Percentiles rank a stretch among this genome's conserved stretches.
These are phyloP conservation scores for Phoma herbarum DNA, from an alignment of 2,329 filamentous ascomycete genomes.

Conservation along the genomic window DNA sequence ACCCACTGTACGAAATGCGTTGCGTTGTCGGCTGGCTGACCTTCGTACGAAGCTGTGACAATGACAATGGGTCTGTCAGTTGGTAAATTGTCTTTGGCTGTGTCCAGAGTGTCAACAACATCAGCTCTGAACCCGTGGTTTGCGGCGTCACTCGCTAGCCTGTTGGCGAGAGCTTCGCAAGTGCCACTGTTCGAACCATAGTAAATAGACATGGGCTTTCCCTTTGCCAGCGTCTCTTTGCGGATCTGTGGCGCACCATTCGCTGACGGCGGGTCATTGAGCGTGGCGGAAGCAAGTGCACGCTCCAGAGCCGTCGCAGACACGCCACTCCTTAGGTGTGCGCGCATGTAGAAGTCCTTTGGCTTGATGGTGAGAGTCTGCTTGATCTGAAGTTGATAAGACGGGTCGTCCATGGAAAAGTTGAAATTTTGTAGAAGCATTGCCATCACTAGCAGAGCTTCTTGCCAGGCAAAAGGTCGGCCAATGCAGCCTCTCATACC, in stretches of 20 bases:
- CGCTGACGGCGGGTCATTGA: constrained; percentile 27
- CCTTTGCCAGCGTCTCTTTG: constrained; percentile 28
- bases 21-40: constrained; percentile 55
- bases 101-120: constrained; percentile 48
- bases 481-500: constrained; percentile 64
- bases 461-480: constrained; percentile 64
- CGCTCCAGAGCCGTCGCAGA: constrained; percentile 46
- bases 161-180: constrained; percentile 53
- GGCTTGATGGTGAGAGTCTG: constrained; percentile 58
- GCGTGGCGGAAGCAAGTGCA: constrained; percentile 33
- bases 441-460: constrained; percentile 57
- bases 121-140: constrained; percentile 50
- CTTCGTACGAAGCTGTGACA: constrained; percentile 55
- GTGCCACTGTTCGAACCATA: constrained; percentile 55
- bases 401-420: constrained; percentile 54
- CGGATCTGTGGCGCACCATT: constrained; percentile 17
- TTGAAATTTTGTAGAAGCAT: constrained; percentile 58
- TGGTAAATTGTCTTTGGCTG: constrained; percentile 44
- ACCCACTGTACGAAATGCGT: constrained; percentile 55
- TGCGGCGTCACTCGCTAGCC: constrained; percentile 47
- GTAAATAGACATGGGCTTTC: constrained; percentile 48
- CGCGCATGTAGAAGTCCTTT: constrained; percentile 52
- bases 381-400: constrained; percentile 56
- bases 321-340: constrained; percentile 43
- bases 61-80: constrained; percentile 51